phyloP scores from a whole-genome alignment of 495 filamentous ascomycete genomes.

The Daldinia concentrica region DNA sequence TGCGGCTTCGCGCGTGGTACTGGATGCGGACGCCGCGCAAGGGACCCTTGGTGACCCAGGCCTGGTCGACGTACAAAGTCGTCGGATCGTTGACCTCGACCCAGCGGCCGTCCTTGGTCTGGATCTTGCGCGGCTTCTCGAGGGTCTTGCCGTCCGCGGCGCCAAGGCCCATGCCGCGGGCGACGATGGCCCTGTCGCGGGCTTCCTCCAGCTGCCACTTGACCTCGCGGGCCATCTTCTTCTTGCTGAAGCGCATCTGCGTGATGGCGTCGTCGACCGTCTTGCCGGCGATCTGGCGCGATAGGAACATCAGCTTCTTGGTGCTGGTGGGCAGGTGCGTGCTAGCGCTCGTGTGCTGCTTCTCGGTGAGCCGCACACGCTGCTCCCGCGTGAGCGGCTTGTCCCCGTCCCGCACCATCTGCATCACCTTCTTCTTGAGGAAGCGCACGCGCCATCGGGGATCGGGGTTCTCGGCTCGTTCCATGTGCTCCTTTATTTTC shows the following conservation, averaged over 20 bases:
- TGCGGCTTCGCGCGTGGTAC: constrained; percentile 74
- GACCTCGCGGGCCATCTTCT: constrained; percentile 88
- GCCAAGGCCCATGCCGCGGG: constrained; percentile 86
- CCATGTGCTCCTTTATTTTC: constrained; percentile 58
- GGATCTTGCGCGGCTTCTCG: constrained; percentile 51
- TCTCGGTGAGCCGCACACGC: constrained; percentile 76
- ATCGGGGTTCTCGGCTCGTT: constrained; percentile 72
- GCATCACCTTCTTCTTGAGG: constrained; percentile 83
- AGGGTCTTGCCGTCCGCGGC: constrained; percentile 37
- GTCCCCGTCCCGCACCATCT: constrained; percentile 67
- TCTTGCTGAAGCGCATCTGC: constrained; percentile 96
- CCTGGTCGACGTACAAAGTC: constrained; percentile 84
- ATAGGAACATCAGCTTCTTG: constrained; percentile 87
- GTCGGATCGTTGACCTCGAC: constrained; percentile 73
- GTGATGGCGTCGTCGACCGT: constrained; percentile 88
- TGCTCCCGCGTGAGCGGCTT: constrained; percentile 72
- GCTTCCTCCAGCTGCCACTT: constrained; percentile 78
- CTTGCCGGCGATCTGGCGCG: constrained; percentile 90
- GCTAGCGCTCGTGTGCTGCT: constrained; percentile 69
- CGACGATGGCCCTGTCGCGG: constrained; percentile 77
- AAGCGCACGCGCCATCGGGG: constrained; percentile 72
- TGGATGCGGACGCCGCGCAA: constrained; percentile 61
- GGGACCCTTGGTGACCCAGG: constrained; percentile 85
- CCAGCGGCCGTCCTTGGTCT: constrained; percentile 66
- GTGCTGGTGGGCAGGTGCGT: constrained; percentile 77